Percentiles rank a stretch among this genome's conserved stretches.
Evolutionary conservation across 1,284 basidiomycete species (phyloP).

Genomic region (Coniferiporia weirii): DNA sequence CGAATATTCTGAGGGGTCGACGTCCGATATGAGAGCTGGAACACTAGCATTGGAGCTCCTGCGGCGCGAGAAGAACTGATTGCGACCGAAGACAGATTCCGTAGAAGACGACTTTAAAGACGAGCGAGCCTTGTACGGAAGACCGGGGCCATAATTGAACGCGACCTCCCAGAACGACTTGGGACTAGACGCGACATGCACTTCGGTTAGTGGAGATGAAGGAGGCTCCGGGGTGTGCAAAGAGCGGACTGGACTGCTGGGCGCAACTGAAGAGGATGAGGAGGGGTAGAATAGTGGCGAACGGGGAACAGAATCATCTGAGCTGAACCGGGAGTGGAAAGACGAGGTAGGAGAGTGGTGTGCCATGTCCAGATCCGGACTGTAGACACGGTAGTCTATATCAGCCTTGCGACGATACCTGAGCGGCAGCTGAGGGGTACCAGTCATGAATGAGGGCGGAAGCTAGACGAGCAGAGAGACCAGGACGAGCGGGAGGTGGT

Average conservation of each 20-base stretch:
- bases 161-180: slow-evolving; percentile 18
- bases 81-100: slow-evolving; percentile 6
- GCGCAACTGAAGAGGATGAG: slow-evolving; percentile 4
- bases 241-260: slow-evolving; percentile 17
- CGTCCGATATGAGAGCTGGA: slow-evolving; percentile 15
- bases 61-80: slow-evolving; percentile 5
- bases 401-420: slow-evolving; percentile 14
- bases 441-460: slow-evolving; percentile 3
- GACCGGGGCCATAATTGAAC: slow-evolving; percentile 16
- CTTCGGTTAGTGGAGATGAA: slow-evolving; percentile 12
- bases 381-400: slow-evolving; percentile 2
- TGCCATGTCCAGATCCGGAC: slow-evolving; percentile 9
- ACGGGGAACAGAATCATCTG: slow-evolving; percentile 6
- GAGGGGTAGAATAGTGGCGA: slow-evolving; percentile 14
- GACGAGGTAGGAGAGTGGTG: slow-evolving; percentile 4
- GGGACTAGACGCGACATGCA: slow-evolving; percentile 15
- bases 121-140: slow-evolving; percentile 14
- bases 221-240: slow-evolving; percentile 17
- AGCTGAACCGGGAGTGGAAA: background rate
- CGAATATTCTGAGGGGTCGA: slow-evolving; percentile 16
- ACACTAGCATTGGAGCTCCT: slow-evolving; percentile 10
- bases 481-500: background rate
- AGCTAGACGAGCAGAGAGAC: background rate
- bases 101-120: background rate
- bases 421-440: slow-evolving; percentile 14